Evolutionary conservation across 2,329 filamentous ascomycete species (phyloP).

Genomic region (Chrysosphaeria jannelii): DNA sequence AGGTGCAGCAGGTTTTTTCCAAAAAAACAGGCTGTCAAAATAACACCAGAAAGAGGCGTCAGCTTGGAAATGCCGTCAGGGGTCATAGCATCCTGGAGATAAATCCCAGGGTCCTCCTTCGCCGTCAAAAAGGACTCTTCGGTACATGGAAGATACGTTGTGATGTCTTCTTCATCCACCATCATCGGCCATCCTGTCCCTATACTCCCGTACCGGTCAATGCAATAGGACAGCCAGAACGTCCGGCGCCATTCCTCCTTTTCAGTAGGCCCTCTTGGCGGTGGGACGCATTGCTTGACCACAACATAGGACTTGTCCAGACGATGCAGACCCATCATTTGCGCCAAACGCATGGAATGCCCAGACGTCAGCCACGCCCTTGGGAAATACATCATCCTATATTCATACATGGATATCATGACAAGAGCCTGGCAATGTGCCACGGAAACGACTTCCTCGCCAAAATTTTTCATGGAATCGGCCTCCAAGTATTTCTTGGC

Average conservation of each 20-base stretch:
- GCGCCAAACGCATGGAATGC: slow-evolving; percentile 43
- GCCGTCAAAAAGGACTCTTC: slow-evolving; percentile 68
- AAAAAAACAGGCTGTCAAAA: slow-evolving; percentile 68
- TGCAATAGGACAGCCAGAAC: slow-evolving; percentile 81
- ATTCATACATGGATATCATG: slow-evolving; percentile 60
- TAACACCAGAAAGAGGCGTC: slow-evolving; percentile 49
- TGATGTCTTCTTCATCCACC: slow-evolving; percentile 72
- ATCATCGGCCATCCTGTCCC: slow-evolving; percentile 94
- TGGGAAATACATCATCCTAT: slow-evolving; percentile 94
- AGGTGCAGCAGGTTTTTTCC: slow-evolving; percentile 76
- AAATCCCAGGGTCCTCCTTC: slow-evolving; percentile 38
- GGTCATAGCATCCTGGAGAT: slow-evolving; percentile 37
- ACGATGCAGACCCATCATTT: slow-evolving; percentile 83
- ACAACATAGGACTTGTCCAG: slow-evolving; percentile 59
- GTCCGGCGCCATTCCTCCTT: slow-evolving; percentile 69
- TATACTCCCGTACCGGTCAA: slow-evolving; percentile 80
- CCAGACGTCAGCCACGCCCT: slow-evolving; percentile 85
- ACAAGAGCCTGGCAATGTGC: slow-evolving; percentile 66
- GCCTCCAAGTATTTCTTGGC: slow-evolving; percentile 70
- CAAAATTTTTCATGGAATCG: slow-evolving; percentile 77
- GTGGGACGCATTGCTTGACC: slow-evolving; percentile 71
- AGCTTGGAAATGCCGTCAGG: slow-evolving; percentile 44
- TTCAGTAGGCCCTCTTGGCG: slow-evolving; percentile 80
- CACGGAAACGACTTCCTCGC: slow-evolving; percentile 63
- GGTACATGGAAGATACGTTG: slow-evolving; percentile 55